Conservation (phyloP, 2,329 filamentous ascomycete genomes). For the Erysiphe pulchra region DNA sequence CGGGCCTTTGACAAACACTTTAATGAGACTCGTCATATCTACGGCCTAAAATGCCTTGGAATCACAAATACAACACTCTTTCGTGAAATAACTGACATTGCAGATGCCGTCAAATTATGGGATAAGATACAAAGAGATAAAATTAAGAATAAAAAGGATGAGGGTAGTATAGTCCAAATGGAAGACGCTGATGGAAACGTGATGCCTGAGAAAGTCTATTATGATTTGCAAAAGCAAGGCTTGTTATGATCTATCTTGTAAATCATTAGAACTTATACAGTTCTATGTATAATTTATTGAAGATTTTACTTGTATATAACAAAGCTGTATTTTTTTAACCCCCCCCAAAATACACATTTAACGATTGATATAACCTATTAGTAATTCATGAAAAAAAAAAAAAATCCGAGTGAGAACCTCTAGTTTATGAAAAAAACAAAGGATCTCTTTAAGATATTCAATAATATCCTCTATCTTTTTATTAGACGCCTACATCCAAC, state of each 20-base stretch:
- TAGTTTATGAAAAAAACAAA: no score
- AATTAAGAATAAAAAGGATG: slow-evolving; percentile 48
- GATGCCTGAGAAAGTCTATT: slow-evolving; percentile 97
- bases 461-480: no score
- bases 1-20: slow-evolving; percentile 97
- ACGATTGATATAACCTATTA: no score
- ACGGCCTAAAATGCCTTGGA: slow-evolving; percentile 78
- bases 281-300: no score
- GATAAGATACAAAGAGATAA: slow-evolving; percentile 77
- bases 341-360: no score
- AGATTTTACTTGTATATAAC: no score
- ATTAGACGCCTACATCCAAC: no score
- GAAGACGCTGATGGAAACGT: slow-evolving; percentile 94
- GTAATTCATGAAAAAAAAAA: no score
- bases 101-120: slow-evolving; percentile 72
- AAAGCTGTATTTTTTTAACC: no score
- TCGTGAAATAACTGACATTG: slow-evolving; percentile 77
- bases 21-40: slow-evolving; percentile 77
- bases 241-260: slow-evolving; percentile 27
- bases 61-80: slow-evolving; percentile 82
- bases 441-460: no score
- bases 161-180: slow-evolving; percentile 86
- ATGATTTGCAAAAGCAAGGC: slow-evolving; percentile 81
- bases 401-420: no score
- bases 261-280: no score